These are phyloP conservation scores for Penicillium sp. DNA, from an alignment of 2,329 filamentous ascomycete genomes.

Conservation along the genomic window DNA sequence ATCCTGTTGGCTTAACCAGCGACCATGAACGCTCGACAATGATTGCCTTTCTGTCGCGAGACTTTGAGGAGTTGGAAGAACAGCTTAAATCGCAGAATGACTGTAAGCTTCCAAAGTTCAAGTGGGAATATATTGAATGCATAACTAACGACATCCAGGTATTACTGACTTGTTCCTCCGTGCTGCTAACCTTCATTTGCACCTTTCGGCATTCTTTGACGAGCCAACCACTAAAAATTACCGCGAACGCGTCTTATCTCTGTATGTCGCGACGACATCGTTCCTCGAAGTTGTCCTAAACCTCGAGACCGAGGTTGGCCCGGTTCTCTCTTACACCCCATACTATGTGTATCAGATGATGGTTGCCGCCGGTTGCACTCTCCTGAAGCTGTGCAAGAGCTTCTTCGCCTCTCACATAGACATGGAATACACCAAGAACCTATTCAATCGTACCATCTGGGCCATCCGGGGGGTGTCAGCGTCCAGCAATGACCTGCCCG, in stretches of 20 bases:
- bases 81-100: conserved; percentile 46
- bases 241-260: conserved; percentile 44
- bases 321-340: conserved; percentile 54
- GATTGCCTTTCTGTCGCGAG: conserved; percentile 47
- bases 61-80: conserved; percentile 55
- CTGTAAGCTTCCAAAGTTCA: conserved; percentile 29
- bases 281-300: conserved; percentile 51
- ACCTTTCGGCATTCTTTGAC: conserved; percentile 52
- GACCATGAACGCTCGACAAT: conserved; percentile 47
- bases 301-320: conserved; percentile 46
- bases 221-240: conserved; percentile 49
- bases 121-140: background rate
- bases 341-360: conserved; percentile 69
- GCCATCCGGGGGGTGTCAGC: conserved; percentile 62
- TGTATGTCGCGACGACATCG: conserved; percentile 48
- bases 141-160: conserved; percentile 24
- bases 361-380: conserved; percentile 62
- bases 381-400: conserved; percentile 66
- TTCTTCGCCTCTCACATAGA: conserved; percentile 61
- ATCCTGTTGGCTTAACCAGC: conserved; percentile 53
- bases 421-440: conserved; percentile 54
- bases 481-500: conserved; percentile 62
- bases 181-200: conserved; percentile 49
- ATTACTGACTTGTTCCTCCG: conserved; percentile 51
- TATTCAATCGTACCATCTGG: conserved; percentile 61